Conservation (phyloP, 805 yeast species). For the Candida maesae region DNA sequence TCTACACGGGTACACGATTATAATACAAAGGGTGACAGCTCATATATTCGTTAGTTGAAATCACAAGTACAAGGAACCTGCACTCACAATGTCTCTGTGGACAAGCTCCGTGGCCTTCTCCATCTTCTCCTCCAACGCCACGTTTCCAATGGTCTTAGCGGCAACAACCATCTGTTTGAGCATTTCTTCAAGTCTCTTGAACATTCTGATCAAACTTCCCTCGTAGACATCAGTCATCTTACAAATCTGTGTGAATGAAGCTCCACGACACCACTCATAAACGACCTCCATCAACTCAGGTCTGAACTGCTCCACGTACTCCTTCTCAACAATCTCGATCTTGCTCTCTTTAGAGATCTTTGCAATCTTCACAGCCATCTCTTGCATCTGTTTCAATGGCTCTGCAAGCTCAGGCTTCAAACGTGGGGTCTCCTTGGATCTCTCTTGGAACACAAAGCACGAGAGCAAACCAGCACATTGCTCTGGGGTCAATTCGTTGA, state of each 20-base stretch:
- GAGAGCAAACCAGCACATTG: slow-evolving; percentile 91
- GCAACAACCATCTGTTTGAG: slow-evolving; percentile 86
- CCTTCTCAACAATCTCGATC: slow-evolving; percentile 85
- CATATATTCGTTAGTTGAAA: too few species aligned
- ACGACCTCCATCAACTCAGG: slow-evolving; percentile 97
- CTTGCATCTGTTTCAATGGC: slow-evolving; percentile 83
- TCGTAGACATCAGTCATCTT: slow-evolving; percentile 99
- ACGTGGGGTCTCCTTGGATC: slow-evolving; percentile 84
- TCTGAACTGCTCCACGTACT: slow-evolving; percentile 87
- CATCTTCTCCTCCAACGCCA: slow-evolving; percentile 83
- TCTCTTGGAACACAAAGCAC: slow-evolving; percentile 95
- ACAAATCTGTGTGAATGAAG: slow-evolving; percentile 92
- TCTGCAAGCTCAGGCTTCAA: slow-evolving; percentile 88
- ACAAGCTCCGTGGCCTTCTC: slow-evolving; percentile 78
- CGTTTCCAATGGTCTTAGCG: slow-evolving; percentile 91
- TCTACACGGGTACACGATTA: too few species aligned
- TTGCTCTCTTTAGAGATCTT: slow-evolving; percentile 86
- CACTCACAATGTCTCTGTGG: slow-evolving; percentile 94
- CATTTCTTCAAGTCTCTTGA: slow-evolving; percentile 91
- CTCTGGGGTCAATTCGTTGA: slow-evolving; percentile 81
- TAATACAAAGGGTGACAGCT: too few species aligned
- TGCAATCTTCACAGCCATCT: slow-evolving; percentile 89
- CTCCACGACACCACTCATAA: slow-evolving; percentile 95
- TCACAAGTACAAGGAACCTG: slow-evolving; percentile 79
- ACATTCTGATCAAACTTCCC: slow-evolving; percentile 92